These are phyloP conservation scores for Lepidium sativum DNA, from an alignment of 345 rosid genomes.

Conservation along the genomic window DNA sequence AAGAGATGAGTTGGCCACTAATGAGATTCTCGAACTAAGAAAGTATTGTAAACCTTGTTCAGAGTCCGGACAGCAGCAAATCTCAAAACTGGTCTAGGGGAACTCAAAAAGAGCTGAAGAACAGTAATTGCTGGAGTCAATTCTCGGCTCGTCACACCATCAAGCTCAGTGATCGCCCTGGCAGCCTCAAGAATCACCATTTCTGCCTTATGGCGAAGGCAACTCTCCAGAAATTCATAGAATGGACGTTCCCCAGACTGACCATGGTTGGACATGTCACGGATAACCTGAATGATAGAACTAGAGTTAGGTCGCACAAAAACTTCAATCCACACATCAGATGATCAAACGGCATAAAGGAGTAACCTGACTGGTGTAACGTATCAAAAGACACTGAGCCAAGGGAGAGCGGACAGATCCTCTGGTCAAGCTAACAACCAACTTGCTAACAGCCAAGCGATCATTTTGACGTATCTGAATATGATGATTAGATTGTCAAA, in stretches of 20 bases:
- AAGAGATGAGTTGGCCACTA: neutral
- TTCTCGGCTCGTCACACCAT: conserved; percentile 87
- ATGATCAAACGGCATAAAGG: neutral
- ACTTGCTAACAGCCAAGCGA: conserved; percentile 83
- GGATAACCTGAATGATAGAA: conserved; percentile 59
- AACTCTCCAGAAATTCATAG: conserved; percentile 91
- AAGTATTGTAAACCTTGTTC: conserved; percentile 54
- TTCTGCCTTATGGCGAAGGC: conserved; percentile 96
- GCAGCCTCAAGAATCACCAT: conserved; percentile 99
- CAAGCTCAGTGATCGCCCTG: conserved; percentile 97
- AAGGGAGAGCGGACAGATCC: conserved; percentile 94
- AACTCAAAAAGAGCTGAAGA: conserved; percentile 93
- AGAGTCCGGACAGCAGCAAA: conserved; percentile 98
- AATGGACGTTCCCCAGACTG: conserved; percentile 92
- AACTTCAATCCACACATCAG: neutral
- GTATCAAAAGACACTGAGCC: conserved; percentile 93
- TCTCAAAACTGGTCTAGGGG: conserved; percentile 93
- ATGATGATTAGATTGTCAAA: conserved; percentile 4
- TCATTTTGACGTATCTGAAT: conserved; percentile 90
- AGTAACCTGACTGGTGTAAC: conserved; percentile 80
- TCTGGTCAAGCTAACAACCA: conserved; percentile 88
- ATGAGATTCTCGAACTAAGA: neutral
- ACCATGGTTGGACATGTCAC: conserved; percentile 59
- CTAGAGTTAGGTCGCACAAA: neutral
- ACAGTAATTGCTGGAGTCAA: conserved; percentile 97